Evolutionary conservation across 257 asterid species (phyloP), one percentile per base, ranked within the genome.

Genomic region (Scutellaria baicalensis): DNA sequence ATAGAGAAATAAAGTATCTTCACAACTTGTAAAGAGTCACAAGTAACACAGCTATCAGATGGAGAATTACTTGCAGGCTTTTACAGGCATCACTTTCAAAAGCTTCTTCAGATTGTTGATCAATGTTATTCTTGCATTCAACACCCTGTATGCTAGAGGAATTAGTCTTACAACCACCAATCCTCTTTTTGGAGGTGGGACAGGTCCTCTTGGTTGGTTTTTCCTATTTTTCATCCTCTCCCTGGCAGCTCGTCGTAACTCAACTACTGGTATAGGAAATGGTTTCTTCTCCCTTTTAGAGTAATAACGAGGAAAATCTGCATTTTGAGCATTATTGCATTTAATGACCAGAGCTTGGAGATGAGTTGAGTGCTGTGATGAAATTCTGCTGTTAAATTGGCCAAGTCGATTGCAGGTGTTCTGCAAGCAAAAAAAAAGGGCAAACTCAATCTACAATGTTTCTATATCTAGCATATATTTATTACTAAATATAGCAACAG

Each of bases 211-310:
- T 20, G 88, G 95, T 66, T 77, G 77, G 81, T 75, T 83, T 69
- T 82, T 74, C 10, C 89, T 78, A 38, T 87, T 89, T 75, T 88
- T 94, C 79, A 83, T 58, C 85, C 96, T 91, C 81, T 84, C 89
- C 73, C 97, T 79, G 21, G 99, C 99, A 77, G 88, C 88, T 73
- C 99, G 79, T 8, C 99, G 77, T 80, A 91, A 77, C 83, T 94
- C 99, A 54, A 91, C 81, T 36, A 94, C 69, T 72, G 99, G 97
- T 77, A 91, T 75, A 9, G 97, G 96, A 77, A 94, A 94, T 23
- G 97, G 99, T 85, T 91, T 93, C 83, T 89, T 93, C 80, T 87
- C 96, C 67, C 80, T 93, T 78, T 77, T 91, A 11, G 97, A 87
- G 78, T 86, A 84, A 77, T 87, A 82, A 59, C 90, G 97, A 66